Evolutionary conservation across 2,329 filamentous ascomycete genomes (phyloP).

Genomic region (Aureobasidium mangrovei): DNA sequence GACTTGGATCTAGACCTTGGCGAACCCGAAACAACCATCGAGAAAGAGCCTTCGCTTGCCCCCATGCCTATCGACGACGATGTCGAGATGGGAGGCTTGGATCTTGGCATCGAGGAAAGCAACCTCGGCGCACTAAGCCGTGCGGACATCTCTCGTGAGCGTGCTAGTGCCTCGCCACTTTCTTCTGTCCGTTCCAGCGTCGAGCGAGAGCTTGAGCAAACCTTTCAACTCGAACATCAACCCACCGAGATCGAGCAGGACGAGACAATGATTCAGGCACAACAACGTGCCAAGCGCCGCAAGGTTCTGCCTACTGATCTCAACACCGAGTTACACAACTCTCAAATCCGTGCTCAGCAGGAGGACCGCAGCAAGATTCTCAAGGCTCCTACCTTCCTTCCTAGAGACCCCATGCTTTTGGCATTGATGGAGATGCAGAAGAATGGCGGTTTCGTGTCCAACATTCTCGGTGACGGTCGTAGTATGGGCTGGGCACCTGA

Average conservation of each 20-base stretch:
- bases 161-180: constrained; percentile 45
- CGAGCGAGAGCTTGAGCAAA: constrained; percentile 57
- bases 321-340: constrained; percentile 66
- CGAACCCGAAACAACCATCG: constrained; percentile 27
- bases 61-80: constrained; percentile 25
- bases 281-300: constrained; percentile 65
- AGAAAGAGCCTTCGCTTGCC: constrained; percentile 15
- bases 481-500: constrained; percentile 83
- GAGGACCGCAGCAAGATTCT: constrained; percentile 78
- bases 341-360: constrained; percentile 78
- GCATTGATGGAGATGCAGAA: constrained; percentile 88
- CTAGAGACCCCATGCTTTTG: constrained; percentile 76
- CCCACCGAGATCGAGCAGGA: constrained; percentile 39
- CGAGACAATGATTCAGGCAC: constrained; percentile 49
- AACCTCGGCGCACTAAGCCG: constrained; percentile 25
- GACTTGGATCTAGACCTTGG: constrained; percentile 43
- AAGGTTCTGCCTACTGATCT: constrained; percentile 76
- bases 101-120: constrained; percentile 32
- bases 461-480: constrained; percentile 72
- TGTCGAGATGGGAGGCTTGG: constrained; percentile 37
- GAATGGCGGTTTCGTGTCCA: constrained; percentile 80
- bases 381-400: constrained; percentile 72
- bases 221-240: constrained; percentile 33
- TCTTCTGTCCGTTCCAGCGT: constrained; percentile 45
- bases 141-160: constrained; percentile 35